Conservation (phyloP, 768 basidiomycete species). For the Boletus bicolor region DNA sequence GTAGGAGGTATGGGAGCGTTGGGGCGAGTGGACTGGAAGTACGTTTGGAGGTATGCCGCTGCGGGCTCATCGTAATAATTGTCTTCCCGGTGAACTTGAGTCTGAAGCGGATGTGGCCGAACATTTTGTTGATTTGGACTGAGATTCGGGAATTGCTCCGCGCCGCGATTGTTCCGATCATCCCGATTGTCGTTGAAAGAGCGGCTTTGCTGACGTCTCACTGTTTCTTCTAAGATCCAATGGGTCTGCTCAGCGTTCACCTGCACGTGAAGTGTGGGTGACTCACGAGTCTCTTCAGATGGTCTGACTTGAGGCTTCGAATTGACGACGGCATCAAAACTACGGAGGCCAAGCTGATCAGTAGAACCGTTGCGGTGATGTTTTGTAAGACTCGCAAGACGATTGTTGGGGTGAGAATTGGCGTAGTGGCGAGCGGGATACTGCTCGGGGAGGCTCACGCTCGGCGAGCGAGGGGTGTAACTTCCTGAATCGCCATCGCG, state of each 20-base stretch:
- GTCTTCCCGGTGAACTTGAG: slow-evolving; percentile 52
- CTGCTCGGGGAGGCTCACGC: slow-evolving; percentile 53
- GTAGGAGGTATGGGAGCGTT: slow-evolving; percentile 79
- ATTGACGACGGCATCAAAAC: slow-evolving; percentile 56
- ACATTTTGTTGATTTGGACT: slow-evolving; percentile 21
- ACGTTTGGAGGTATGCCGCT: slow-evolving; percentile 56
- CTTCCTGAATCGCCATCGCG: slow-evolving; percentile 50
- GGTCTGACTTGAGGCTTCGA: slow-evolving; percentile 36
- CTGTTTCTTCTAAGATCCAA: slow-evolving; percentile 14
- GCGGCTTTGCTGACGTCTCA: slow-evolving; percentile 22
- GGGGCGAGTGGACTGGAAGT: slow-evolving; percentile 59
- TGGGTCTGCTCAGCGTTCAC: slow-evolving; percentile 16
- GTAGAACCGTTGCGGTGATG: slow-evolving; percentile 56
- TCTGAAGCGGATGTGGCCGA: slow-evolving; percentile 37
- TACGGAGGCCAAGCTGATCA: slow-evolving; percentile 59
- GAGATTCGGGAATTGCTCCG: slow-evolving; percentile 22
- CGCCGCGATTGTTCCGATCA: slow-evolving; percentile 20
- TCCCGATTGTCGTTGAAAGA: slow-evolving; percentile 17
- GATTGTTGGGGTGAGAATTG: slow-evolving; percentile 28
- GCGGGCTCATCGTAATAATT: slow-evolving; percentile 61
- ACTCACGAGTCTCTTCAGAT: slow-evolving; percentile 31
- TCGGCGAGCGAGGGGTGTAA: slow-evolving; percentile 69
- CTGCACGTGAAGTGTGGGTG: slow-evolving; percentile 7
- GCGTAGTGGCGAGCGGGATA: slow-evolving; percentile 32
- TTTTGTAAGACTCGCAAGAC: slow-evolving; percentile 39